These are phyloP conservation scores for Brettanomyces naardenensis DNA, from an alignment of 805 yeast species.

Conservation along the genomic window DNA sequence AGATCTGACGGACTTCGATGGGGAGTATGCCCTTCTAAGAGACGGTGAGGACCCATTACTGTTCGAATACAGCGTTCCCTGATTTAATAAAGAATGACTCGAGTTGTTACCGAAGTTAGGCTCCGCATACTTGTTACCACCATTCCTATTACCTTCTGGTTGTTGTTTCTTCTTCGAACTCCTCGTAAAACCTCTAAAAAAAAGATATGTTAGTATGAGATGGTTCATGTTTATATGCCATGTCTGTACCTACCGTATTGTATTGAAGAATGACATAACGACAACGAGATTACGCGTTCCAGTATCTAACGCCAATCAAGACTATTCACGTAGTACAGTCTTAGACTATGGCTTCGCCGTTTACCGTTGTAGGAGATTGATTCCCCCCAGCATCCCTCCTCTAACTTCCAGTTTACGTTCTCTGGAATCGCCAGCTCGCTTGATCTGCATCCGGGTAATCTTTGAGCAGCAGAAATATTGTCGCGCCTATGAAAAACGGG, in stretches of 20 bases:
- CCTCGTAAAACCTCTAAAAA: constrained; percentile 51
- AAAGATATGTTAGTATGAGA: background rate
- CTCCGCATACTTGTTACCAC: constrained; percentile 12
- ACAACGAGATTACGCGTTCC: no score
- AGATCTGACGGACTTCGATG: constrained; percentile 33
- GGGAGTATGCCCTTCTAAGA: constrained; percentile 38
- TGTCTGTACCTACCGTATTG: constrained; percentile 25
- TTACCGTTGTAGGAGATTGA: no score
- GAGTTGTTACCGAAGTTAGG: constrained; percentile 13
- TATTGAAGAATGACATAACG: constrained; percentile 31
- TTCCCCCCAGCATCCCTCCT: no score
- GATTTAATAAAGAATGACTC: constrained; percentile 9
- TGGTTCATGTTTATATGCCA: background rate
- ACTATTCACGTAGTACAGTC: no score
- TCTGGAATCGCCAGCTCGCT: no score
- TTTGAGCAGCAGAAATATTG: no score
- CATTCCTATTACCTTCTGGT: constrained; percentile 4
- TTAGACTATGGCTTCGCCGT: no score
- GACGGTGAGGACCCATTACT: constrained; percentile 34
- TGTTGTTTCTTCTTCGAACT: constrained; percentile 27
- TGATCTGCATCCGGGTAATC: no score
- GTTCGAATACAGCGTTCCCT: constrained; percentile 22
- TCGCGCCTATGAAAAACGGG: no score
- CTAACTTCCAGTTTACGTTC: no score
- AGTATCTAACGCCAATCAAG: no score